These are phyloP conservation scores for Paramecium octaurelia DNA, from an alignment of 73 alveolate genomes.

Conservation along the genomic window DNA sequence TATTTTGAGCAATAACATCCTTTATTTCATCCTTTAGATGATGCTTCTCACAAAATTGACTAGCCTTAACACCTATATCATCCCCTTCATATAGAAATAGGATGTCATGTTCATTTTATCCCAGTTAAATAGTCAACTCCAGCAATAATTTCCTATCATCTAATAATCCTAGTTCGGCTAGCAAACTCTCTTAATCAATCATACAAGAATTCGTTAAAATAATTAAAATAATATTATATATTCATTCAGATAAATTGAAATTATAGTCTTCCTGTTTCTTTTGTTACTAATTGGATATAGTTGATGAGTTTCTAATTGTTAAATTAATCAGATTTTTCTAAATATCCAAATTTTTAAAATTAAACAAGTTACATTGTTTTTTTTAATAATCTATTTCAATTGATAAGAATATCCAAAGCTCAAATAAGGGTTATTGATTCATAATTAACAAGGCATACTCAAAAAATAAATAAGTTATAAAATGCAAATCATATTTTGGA, in stretches of 20 bases:
- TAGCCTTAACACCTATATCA: neutral
- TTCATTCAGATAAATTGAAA: neutral
- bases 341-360: too few species aligned
- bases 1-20: neutral
- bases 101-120: neutral
- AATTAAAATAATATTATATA: neutral
- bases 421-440: too few species aligned
- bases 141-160: neutral
- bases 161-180: constrained; percentile 7
- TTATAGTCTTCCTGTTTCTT: neutral
- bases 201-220: constrained; percentile 39
- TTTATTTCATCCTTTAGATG: neutral
- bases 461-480: too few species aligned
- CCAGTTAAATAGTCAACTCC: constrained; percentile 12
- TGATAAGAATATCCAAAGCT: too few species aligned
- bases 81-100: neutral
- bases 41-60: constrained; percentile 4
- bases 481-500: too few species aligned
- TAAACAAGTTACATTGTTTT: too few species aligned
- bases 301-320: too few species aligned
- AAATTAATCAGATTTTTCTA: too few species aligned
- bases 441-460: too few species aligned
- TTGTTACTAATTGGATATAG: too few species aligned
- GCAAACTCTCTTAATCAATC: constrained; percentile 8
- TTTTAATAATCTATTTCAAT: too few species aligned